Base-by-base conservation (phyloP, 768 basidiomycete genomes). In the Mycena vitilis region DNA sequence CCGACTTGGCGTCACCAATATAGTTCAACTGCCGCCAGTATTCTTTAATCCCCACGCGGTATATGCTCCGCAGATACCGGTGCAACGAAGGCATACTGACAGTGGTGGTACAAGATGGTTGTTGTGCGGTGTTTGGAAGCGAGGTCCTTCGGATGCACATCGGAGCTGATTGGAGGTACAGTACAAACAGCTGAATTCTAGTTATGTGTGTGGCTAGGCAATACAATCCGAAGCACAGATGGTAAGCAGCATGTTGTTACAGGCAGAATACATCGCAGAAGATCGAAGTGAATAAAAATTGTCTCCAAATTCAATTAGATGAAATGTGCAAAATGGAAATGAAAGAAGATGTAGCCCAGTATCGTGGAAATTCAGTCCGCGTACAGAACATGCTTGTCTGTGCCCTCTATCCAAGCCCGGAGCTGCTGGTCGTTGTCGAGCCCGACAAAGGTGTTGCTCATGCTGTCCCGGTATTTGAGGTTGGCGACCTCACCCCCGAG, bases 11-110 rank as follows among this genome's bases (percentile, higher is more conserved):
- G 74, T 98, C 96, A 47, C 95, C 93, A 67, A 98, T 97, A 77
- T 96, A 95, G 75, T 95, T 92, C 87, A 95, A 82, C 76, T 95
- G 91, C 72, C 89, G 89, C 90, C 92, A 95, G 94, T 94, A 98
- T 81, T 95, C 91, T 72, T 87, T 86, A 53, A 95, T 76, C 20
- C 95, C 96, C 22, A 88, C 91, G 54, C 89, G 87, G 63, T 87
- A 89, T 51, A 95, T 85, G 74, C 85, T 92, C 71, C 94, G 90
- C 73, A 96, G 79, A 42, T 92, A 94, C 72, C 95, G 88, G 49
- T 82, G 79, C 62, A 96, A 77, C 51, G 93, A 95, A 73, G 92
- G 87, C 90, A 91, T 93, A 16, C 11, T 37, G 51, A 60, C 48
- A 30, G 52, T 44, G 66, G 54, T 57, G n/a, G 38, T 11, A 63